Percentiles rank a stretch among this genome's conserved stretches.
phyloP scores from a whole-genome alignment of 2,329 filamentous ascomycete species.

The Neoarthrinium moseri region DNA sequence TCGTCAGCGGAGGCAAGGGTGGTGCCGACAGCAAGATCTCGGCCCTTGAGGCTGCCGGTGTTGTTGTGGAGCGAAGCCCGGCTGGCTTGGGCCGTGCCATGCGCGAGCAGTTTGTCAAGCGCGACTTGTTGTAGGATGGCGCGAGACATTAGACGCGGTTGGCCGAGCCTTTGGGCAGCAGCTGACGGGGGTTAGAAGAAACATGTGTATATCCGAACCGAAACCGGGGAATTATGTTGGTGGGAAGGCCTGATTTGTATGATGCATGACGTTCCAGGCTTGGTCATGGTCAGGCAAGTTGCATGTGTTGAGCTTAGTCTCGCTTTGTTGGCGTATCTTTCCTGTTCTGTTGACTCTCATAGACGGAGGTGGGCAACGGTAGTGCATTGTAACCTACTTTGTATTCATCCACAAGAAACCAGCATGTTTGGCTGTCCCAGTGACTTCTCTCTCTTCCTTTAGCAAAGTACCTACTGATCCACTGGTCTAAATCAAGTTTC shows the following conservation, averaged over 20 bases:
- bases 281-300: not conserved
- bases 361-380: conserved; percentile 8
- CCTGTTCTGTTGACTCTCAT: conserved; percentile 7
- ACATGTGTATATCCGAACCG: conserved; percentile 9
- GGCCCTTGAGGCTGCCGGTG: conserved; percentile 88
- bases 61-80: conserved; percentile 93
- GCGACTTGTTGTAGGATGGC: conserved; percentile 79
- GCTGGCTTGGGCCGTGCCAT: conserved; percentile 90
- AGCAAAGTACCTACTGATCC: too few relatives aligned
- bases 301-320: conserved; percentile 3
- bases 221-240: not conserved
- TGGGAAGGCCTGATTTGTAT: not conserved
- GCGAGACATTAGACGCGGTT: not conserved
- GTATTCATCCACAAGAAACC: conserved; percentile 2
- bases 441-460: too few relatives aligned
- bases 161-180: not conserved
- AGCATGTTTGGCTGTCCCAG: too few relatives aligned
- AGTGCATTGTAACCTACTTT: conserved; percentile 9
- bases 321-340: conserved; percentile 4
- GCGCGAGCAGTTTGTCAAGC: conserved; percentile 92
- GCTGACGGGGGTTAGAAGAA: not conserved
- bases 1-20: conserved; percentile 96
- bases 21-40: conserved; percentile 98
- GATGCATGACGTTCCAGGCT: not conserved
- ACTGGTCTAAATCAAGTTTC: not conserved